A percentile compares a stretch with the other conserved stretches of the same genome.
Conservation (phyloP, 192 early-diverging fungal genomes). For the Coemansia sp. region DNA sequence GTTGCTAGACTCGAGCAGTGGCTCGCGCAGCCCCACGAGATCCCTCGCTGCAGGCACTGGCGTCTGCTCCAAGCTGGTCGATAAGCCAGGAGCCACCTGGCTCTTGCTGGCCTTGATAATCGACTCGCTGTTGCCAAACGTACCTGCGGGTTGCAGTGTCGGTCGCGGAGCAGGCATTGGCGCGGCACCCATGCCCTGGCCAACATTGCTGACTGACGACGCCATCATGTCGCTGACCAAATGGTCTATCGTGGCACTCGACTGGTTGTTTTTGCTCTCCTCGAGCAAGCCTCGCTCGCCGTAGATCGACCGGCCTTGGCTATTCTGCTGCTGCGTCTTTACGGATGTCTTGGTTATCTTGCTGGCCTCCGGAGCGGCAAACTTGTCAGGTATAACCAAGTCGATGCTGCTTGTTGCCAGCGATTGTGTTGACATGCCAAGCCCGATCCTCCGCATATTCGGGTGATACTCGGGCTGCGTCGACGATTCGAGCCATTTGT, state of each 20-base stretch:
- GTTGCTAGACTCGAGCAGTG: constrained; percentile 3
- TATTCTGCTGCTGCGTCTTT: background rate
- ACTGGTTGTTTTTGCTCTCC: background rate
- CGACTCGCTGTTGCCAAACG: background rate
- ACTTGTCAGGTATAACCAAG: constrained; percentile 21
- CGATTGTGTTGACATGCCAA: background rate
- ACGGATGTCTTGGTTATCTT: constrained; percentile 6
- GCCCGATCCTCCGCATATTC: background rate
- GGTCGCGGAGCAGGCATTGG: constrained; percentile 8
- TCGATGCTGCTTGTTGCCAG: constrained; percentile 12
- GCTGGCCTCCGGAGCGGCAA: background rate
- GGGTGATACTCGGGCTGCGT: constrained; percentile 7
- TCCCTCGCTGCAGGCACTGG: background rate
- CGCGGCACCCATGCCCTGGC: background rate
- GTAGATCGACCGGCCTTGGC: constrained; percentile 19
- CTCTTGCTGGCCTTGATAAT: background rate
- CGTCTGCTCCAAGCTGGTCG: background rate
- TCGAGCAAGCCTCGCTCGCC: constrained; percentile 9
- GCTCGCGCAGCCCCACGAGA: constrained; percentile 1
- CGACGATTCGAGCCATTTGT: constrained; percentile 16
- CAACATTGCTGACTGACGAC: constrained; percentile 8
- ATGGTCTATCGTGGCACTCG: constrained; percentile 25
- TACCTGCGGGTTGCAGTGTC: background rate
- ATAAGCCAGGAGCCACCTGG: background rate
- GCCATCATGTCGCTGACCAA: constrained; percentile 33